A percentile compares a stretch with the other conserved stretches of the same genome.
phyloP scores from a whole-genome alignment of 768 basidiomycete genomes.

The Hirschioporus abietinus region DNA sequence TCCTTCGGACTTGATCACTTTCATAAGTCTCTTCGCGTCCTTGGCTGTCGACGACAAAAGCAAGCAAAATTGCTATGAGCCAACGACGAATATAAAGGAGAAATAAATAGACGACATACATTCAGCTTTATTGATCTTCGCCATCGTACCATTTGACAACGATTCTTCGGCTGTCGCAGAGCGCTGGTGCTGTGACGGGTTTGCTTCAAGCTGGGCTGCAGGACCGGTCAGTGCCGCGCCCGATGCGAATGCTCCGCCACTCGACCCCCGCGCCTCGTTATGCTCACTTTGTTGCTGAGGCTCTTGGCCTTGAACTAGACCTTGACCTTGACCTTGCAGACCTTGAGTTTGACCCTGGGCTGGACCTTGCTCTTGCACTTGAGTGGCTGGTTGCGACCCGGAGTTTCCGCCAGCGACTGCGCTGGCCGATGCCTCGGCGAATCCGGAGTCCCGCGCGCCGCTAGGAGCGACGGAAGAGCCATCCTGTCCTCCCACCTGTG shows the following conservation, averaged over 20 bases:
- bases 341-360: neutral
- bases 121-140: conserved; percentile 1
- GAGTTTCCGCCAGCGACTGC: neutral
- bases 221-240: neutral
- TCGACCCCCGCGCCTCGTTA: neutral
- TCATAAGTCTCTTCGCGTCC: conserved; percentile 27
- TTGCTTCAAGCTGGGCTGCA: neutral
- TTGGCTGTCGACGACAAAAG: conserved; percentile 3
- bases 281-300: neutral
- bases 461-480: neutral
- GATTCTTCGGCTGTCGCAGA: neutral
- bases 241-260: conserved; percentile 1
- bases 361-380: neutral
- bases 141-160: neutral
- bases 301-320: neutral
- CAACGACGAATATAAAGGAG: neutral
- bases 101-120: neutral
- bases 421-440: neutral
- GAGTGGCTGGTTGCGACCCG: neutral
- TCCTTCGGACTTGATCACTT: conserved; percentile 29
- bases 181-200: neutral
- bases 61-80: neutral
- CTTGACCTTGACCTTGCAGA: neutral
- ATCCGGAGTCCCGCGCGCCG: neutral
- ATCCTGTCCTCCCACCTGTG: neutral